These are phyloP conservation scores for Cystofilobasidium ferigula DNA, from an alignment of 768 basidiomycete species.

Conservation along the genomic window DNA sequence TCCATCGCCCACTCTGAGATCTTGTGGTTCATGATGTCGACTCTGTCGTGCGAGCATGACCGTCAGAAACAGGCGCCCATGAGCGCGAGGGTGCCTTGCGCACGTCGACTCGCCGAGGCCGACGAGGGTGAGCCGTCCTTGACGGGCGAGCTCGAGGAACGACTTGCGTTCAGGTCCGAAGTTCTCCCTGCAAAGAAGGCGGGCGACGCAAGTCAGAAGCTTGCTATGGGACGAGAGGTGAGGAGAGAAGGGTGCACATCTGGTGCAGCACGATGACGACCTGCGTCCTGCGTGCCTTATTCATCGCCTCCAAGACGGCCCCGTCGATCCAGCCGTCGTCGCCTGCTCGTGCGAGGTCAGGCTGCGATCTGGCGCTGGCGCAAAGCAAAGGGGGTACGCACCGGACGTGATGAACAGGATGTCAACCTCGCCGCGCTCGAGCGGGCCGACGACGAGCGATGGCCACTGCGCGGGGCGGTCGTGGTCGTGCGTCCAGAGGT, in stretches of 20 bases:
- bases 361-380: too few species aligned
- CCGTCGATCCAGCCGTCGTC: conserved; percentile 1
- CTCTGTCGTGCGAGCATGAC: too few species aligned
- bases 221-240: background rate
- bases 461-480: background rate
- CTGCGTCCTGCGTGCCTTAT: background rate
- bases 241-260: background rate
- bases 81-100: too few species aligned
- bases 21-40: background rate
- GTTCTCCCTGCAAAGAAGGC: background rate
- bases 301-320: background rate
- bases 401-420: background rate
- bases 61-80: too few species aligned
- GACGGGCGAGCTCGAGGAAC: background rate
- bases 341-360: background rate
- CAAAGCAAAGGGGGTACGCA: too few species aligned
- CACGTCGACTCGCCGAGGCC: background rate
- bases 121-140: background rate
- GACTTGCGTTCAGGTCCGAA: background rate
- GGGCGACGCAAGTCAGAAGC: background rate
- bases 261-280: background rate
- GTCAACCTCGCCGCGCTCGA: background rate
- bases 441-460: background rate
- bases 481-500: background rate
- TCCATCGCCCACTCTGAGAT: conserved; percentile 2